These are phyloP conservation scores for Candida stauntonica DNA, from an alignment of 805 yeast genomes.

Conservation along the genomic window DNA sequence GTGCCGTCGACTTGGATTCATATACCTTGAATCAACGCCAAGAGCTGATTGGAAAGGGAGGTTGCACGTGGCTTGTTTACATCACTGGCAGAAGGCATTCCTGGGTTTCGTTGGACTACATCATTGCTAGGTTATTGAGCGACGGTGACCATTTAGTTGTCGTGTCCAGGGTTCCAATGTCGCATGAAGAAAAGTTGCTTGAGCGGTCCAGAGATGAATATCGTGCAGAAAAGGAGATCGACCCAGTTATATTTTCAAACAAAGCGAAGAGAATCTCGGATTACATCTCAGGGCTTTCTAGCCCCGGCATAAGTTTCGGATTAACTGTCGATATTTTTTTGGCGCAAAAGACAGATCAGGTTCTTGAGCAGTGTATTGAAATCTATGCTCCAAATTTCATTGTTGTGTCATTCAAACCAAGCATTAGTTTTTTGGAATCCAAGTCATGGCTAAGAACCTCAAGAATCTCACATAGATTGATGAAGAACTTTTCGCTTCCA, in stretches of 20 bases:
- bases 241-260: slow-evolving; percentile 3
- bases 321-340: slow-evolving; percentile 58
- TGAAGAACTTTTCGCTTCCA: slow-evolving; percentile 61
- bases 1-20: slow-evolving; percentile 16
- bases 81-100: slow-evolving; percentile 71
- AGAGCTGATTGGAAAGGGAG: background rate
- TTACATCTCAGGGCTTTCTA: slow-evolving; percentile 35
- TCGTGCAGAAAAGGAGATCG: background rate
- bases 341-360: slow-evolving; percentile 47
- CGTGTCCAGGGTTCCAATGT: slow-evolving; percentile 44
- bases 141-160: slow-evolving; percentile 67
- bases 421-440: slow-evolving; percentile 39
- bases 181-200: slow-evolving; percentile 3
- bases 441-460: slow-evolving; percentile 54
- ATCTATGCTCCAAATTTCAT: slow-evolving; percentile 59
- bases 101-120: slow-evolving; percentile 80
- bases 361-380: slow-evolving; percentile 54
- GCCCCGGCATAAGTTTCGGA: slow-evolving; percentile 35
- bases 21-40: slow-evolving; percentile 5
- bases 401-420: slow-evolving; percentile 51
- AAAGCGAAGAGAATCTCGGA: slow-evolving; percentile 19
- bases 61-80: slow-evolving; percentile 40
- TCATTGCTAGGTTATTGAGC: slow-evolving; percentile 47
- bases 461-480: slow-evolving; percentile 59
- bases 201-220: background rate